Evolutionary conservation across 768 basidiomycete species (phyloP), one percentile per base, ranked within the genome.

Genomic region (Leucocoprinus leucothites): DNA sequence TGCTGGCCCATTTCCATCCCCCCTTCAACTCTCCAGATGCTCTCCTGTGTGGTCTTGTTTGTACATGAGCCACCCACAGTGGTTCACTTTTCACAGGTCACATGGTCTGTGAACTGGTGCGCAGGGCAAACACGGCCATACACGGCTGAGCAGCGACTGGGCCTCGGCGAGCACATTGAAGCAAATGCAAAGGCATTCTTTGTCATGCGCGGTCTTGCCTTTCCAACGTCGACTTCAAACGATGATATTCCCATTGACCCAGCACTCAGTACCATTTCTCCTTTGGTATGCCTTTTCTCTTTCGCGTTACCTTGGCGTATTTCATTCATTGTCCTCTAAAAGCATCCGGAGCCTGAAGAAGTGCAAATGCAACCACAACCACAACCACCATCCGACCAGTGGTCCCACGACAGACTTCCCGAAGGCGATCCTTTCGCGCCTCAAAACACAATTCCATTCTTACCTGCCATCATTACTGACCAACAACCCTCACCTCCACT

Each of bases 381-480:
- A 34, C 31, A 34, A 34, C 31, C 13, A 34, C 31, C 31, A 34
- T 5, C 31, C 31, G 58, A 61, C 61, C 83, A 83, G 56, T 89
- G 88, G 64, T 79, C 84, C 35, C 81, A 87, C 67, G 87, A 82
- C 21, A 55, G 53, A 31, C 22, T 55, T 7, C 89, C 90, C 14
- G 86, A 89, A 63, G 89, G 90, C 57, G 90, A 91, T 70, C 89
- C 89, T 36, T 91, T 91, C 65, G 86, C 88, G 51, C 88, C 85
- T 43, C 84, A 81, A 60, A 78, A 79, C 53, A 71, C 73, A 38
- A 73, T 74, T 54, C 69, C 80, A 53, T 86, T 75, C 73, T 72
- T 79, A 51, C 77, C 77, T 34, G 13, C 31, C 58, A 71, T 82
- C 55, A 71, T 74, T 52, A 18, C 51, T 31, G 47, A 72, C 52